phyloP scores from a whole-genome alignment of 2,329 filamentous ascomycete species.

The Penicillium sp. region DNA sequence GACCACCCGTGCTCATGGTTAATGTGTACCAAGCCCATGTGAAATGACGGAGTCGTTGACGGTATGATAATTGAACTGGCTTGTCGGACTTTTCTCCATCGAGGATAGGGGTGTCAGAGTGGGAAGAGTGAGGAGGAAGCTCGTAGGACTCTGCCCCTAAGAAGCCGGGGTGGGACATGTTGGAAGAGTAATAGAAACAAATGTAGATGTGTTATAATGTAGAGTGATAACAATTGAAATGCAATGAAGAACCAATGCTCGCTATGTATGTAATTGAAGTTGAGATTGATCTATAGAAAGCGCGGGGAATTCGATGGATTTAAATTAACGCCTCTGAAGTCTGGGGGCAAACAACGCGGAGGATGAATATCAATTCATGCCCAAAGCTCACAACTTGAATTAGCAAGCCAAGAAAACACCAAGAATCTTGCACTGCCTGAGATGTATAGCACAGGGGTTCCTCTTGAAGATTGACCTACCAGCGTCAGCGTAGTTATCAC shows the following conservation, averaged over 20 bases:
- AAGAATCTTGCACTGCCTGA: conserved; percentile 12
- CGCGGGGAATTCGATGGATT: neutral
- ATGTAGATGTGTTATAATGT: neutral
- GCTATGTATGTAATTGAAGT: neutral
- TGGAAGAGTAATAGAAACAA: neutral
- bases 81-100: conserved; percentile 21
- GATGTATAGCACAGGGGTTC: neutral
- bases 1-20: conserved; percentile 72
- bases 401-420: conserved; percentile 21
- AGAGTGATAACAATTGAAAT: neutral
- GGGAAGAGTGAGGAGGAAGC: conserved; percentile 22
- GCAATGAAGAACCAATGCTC: neutral
- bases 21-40: conserved; percentile 74
- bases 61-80: conserved; percentile 16
- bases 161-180: conserved; percentile 18
- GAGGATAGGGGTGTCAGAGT: conserved; percentile 23
- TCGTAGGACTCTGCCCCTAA: conserved; percentile 15
- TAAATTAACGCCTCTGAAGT: neutral
- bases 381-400: conserved; percentile 1
- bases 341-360: conserved; percentile 4
- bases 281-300: neutral
- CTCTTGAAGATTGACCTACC: conserved; percentile 17
- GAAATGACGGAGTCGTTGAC: conserved; percentile 50
- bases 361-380: conserved; percentile 6
- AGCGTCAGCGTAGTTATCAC: conserved; percentile 14